Conservation (phyloP, 106 monocot genomes). For the Dendrobium officinale region DNA sequence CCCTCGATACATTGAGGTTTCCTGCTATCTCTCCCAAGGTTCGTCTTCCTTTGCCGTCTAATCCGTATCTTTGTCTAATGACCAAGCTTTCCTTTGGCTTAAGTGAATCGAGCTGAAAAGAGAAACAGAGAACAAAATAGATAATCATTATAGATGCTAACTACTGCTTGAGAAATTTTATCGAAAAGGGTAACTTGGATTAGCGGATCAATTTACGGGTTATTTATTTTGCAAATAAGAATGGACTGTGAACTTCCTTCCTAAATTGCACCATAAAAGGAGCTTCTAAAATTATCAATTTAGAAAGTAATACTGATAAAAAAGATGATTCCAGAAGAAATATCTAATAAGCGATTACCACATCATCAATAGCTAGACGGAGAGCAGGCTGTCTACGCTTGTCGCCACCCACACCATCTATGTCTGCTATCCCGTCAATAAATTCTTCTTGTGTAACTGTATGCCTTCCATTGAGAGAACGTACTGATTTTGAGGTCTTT, state of each 20-base stretch:
- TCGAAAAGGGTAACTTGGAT: too few species aligned
- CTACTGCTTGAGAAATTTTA: background rate
- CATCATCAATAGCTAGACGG: slow-evolving; percentile 93
- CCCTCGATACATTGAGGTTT: slow-evolving; percentile 84
- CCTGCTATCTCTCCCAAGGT: slow-evolving; percentile 91
- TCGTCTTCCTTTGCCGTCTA: slow-evolving; percentile 83
- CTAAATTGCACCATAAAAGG: too few species aligned
- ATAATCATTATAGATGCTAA: background rate
- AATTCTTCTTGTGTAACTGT: slow-evolving; percentile 80
- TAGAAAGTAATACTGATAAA: too few species aligned
- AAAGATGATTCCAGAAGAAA: too few species aligned
- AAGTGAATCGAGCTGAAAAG: slow-evolving; percentile 81
- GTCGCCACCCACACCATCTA: slow-evolving; percentile 23
- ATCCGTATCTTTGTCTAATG: slow-evolving; percentile 85
- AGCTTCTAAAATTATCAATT: too few species aligned
- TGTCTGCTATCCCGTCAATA: slow-evolving; percentile 64
- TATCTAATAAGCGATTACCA: slow-evolving; percentile 37
- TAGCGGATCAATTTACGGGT: too few species aligned
- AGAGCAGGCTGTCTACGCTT: slow-evolving; percentile 54
- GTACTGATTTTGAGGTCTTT: slow-evolving; percentile 62
- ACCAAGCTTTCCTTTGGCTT: slow-evolving; percentile 96
- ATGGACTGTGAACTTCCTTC: too few species aligned
- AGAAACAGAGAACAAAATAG: background rate
- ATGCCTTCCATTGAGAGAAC: slow-evolving; percentile 68
- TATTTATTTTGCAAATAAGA: too few species aligned